Evolutionary conservation across 805 yeast genomes (phyloP).

Genomic region (Lipomyces mesembrius): DNA sequence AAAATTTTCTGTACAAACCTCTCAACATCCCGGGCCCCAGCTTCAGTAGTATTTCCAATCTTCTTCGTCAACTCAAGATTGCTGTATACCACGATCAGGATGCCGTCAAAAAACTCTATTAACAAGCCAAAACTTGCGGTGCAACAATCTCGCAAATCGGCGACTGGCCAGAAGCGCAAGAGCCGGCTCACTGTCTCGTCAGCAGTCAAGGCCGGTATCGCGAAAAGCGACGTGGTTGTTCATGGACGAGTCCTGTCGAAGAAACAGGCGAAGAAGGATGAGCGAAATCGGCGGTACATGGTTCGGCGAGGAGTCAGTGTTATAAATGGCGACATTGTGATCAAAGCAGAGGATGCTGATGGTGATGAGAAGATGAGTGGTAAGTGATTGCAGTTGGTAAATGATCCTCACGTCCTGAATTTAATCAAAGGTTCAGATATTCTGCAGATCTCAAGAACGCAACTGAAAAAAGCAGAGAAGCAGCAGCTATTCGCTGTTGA

Average conservation of each 20-base stretch:
- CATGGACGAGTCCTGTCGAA: constrained; percentile 58
- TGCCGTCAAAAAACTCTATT: constrained; percentile 83
- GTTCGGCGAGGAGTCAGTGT: constrained; percentile 51
- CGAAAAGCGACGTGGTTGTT: constrained; percentile 15
- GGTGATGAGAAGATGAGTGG: constrained; percentile 49
- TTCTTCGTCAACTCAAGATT: neutral
- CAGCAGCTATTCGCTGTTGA: constrained; percentile 37
- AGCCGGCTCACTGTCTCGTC: constrained; percentile 38
- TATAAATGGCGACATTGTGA: constrained; percentile 40
- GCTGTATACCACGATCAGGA: constrained; percentile 39
- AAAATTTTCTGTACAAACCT: neutral
- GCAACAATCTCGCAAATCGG: constrained; percentile 55
- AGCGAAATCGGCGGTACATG: constrained; percentile 75
- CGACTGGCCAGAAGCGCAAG: constrained; percentile 32
- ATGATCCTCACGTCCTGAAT: neutral
- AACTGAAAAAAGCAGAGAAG: constrained; percentile 48
- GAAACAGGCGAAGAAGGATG: constrained; percentile 77
- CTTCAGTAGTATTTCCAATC: neutral
- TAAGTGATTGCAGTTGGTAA: neutral
- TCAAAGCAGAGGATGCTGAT: constrained; percentile 41
- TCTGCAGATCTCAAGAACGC: constrained; percentile 27
- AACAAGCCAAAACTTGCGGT: constrained; percentile 71
- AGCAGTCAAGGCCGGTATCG: constrained; percentile 4
- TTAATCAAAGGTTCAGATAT: neutral
- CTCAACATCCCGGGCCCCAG: neutral